A percentile compares a stretch with the other conserved stretches of the same genome.
These are phyloP conservation scores for Dissophora globulifera DNA, from an alignment of 192 early-diverging fungal species.

Conservation along the genomic window DNA sequence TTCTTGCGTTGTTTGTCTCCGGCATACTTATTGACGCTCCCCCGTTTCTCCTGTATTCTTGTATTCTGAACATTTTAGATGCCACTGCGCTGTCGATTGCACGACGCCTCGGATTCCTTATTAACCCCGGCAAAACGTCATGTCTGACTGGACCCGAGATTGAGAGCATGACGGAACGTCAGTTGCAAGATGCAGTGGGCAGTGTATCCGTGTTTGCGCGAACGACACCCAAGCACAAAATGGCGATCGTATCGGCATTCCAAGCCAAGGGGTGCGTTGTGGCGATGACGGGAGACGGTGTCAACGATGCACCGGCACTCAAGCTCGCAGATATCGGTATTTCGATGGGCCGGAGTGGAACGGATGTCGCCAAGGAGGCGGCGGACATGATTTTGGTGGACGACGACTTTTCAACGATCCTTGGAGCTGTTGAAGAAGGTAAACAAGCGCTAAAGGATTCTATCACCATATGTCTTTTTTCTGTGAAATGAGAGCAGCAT, in stretches of 20 bases:
- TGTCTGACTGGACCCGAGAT: slow-evolving; percentile 81
- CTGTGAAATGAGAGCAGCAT: too few species aligned
- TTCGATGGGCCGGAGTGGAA: slow-evolving; percentile 95
- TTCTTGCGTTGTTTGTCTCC: too few species aligned
- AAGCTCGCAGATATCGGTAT: slow-evolving; percentile 95
- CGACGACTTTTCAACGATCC: slow-evolving; percentile 94
- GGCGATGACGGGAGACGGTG: slow-evolving; percentile 97
- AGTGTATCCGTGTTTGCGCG: slow-evolving; percentile 81
- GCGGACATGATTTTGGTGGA: slow-evolving; percentile 97
- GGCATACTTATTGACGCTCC: not conserved
- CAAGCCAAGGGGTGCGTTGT: slow-evolving; percentile 89
- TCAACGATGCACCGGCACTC: slow-evolving; percentile 96
- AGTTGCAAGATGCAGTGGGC: slow-evolving; percentile 71
- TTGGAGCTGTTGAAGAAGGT: slow-evolving; percentile 96
- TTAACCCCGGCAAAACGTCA: slow-evolving; percentile 62
- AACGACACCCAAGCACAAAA: slow-evolving; percentile 88
- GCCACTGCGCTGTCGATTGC: slow-evolving; percentile 93
- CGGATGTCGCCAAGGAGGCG: slow-evolving; percentile 96
- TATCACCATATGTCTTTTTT: not conserved
- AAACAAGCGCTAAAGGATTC: not conserved
- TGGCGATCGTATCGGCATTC: slow-evolving; percentile 89
- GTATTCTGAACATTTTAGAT: slow-evolving; percentile 44
- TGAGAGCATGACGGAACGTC: slow-evolving; percentile 71
- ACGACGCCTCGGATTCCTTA: slow-evolving; percentile 82
- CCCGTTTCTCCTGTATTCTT: not conserved